A percentile compares a stretch with the other conserved stretches of the same genome.
phyloP scores from a whole-genome alignment of 192 early-diverging fungal species.

The Coemansia sp. region DNA sequence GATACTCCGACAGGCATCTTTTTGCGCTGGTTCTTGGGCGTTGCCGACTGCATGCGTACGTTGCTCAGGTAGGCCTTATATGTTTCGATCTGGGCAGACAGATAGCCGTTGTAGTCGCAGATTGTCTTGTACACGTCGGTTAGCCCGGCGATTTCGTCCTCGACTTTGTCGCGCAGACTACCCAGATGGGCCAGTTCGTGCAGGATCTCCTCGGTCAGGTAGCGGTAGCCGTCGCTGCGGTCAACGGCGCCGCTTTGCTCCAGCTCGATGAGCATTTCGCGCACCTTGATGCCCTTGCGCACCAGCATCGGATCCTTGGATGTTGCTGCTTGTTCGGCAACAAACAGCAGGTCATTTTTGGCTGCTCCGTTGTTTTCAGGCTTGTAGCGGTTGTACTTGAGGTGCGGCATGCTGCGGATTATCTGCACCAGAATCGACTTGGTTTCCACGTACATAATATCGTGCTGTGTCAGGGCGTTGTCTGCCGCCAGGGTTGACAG shows the following conservation, averaged over 20 bases:
- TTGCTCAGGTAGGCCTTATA: constrained; percentile 96
- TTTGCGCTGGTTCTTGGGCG: constrained; percentile 63
- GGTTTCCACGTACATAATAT: constrained; percentile 93
- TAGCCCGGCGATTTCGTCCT: constrained; percentile 73
- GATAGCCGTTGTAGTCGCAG: constrained; percentile 90
- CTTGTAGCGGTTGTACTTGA: constrained; percentile 54
- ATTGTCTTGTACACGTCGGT: constrained; percentile 90
- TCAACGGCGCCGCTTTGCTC: constrained; percentile 76
- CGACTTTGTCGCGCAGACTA: constrained; percentile 83
- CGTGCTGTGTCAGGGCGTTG: constrained; percentile 87
- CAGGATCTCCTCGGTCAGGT: constrained; percentile 84
- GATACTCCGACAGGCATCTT: constrained; percentile 65
- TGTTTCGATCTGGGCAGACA: constrained; percentile 81
- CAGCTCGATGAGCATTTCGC: constrained; percentile 88
- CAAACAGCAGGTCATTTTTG: constrained; percentile 57
- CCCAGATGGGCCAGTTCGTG: constrained; percentile 90
- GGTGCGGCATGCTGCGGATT: constrained; percentile 79
- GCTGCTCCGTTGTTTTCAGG: constrained; percentile 50
- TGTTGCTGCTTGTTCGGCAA: constrained; percentile 82
- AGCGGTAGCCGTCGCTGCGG: constrained; percentile 67
- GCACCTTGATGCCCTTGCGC: constrained; percentile 92
- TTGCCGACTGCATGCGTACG: constrained; percentile 67
- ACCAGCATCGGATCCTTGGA: constrained; percentile 84
- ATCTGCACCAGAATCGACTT: constrained; percentile 93
- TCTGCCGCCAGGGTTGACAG: constrained; percentile 81